A percentile compares a stretch with the other conserved stretches of the same genome.
Conservation (phyloP, 108 stramenopile species). For the Skeletonema grethae region DNA sequence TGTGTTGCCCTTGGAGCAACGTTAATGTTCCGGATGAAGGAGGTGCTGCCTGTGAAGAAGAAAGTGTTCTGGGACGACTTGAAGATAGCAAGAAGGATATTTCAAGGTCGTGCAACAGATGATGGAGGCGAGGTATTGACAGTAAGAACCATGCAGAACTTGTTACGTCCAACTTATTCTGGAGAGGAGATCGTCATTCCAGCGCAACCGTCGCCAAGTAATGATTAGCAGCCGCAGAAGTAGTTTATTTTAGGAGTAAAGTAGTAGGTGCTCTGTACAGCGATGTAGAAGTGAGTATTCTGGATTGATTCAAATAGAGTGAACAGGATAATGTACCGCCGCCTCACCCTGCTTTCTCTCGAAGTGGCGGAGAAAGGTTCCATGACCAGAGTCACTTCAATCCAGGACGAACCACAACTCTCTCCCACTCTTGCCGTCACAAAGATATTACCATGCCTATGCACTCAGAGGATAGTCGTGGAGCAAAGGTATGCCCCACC, state of each 20-base stretch:
- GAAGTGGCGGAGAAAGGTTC: no score
- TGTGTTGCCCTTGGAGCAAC: constrained; percentile 17
- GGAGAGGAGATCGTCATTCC: background rate
- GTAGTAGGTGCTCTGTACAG: no score
- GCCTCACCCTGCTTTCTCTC: no score
- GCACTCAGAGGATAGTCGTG: no score
- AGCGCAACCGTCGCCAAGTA: background rate
- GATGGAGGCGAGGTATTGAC: background rate
- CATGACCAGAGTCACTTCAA: no score
- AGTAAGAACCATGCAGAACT: background rate
- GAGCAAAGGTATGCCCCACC: no score
- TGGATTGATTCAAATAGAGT: no score
- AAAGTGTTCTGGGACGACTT: constrained; percentile 41
- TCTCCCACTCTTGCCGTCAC: no score
- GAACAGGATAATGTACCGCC: no score
- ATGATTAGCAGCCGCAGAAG: background rate
- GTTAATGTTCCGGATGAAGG: constrained; percentile 38
- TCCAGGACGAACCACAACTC: no score
- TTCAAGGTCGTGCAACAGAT: constrained; percentile 14
- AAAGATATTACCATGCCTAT: no score
- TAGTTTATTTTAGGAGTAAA: background rate
- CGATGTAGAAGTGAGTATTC: no score
- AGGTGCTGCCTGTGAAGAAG: constrained; percentile 37
- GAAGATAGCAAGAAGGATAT: constrained; percentile 31
- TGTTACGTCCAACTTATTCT: background rate